Evolutionary conservation across 2,329 filamentous ascomycete genomes (phyloP).

Genomic region (Paracoccidioides brasiliensis): DNA sequence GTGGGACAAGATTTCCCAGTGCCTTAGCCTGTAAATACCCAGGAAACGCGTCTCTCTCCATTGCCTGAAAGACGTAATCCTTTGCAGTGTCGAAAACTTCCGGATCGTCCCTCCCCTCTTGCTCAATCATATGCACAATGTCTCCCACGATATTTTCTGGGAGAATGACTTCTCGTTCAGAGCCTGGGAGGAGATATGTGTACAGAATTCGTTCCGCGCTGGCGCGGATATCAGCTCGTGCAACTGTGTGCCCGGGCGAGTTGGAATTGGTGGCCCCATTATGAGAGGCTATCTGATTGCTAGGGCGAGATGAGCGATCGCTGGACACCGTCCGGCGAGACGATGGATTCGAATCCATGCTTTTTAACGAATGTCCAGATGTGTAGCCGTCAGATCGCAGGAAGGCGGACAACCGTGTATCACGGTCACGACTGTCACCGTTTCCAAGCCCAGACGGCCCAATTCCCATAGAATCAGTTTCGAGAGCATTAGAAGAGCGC

Average conservation of each 20-base stretch:
- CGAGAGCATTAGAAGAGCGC: constrained; percentile 11
- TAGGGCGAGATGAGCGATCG: constrained; percentile 41
- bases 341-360: constrained; percentile 34
- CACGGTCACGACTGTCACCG: constrained; percentile 60
- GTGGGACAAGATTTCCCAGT: constrained; percentile 84
- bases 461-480: constrained; percentile 18
- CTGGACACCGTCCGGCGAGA: constrained; percentile 25
- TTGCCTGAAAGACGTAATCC: constrained; percentile 98
- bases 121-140: constrained; percentile 79
- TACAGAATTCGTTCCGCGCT: constrained; percentile 99
- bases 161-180: constrained; percentile 89
- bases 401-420: constrained; percentile 84
- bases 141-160: constrained; percentile 75
- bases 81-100: constrained; percentile 96
- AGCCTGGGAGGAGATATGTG: constrained; percentile 86
- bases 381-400: constrained; percentile 49
- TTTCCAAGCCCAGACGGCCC: constrained; percentile 44
- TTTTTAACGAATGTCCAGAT: constrained; percentile 41
- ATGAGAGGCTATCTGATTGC: constrained; percentile 51
- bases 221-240: constrained; percentile 78
- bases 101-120: constrained; percentile 82
- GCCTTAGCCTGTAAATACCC: constrained; percentile 92
- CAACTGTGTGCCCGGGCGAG: constrained; percentile 70
- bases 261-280: constrained; percentile 54
- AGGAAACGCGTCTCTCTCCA: constrained; percentile 98